A percentile compares a stretch with the other conserved stretches of the same genome.
phyloP scores from a whole-genome alignment of 352 stramenopile genomes.

The Hyaloperonospora brassicae region DNA sequence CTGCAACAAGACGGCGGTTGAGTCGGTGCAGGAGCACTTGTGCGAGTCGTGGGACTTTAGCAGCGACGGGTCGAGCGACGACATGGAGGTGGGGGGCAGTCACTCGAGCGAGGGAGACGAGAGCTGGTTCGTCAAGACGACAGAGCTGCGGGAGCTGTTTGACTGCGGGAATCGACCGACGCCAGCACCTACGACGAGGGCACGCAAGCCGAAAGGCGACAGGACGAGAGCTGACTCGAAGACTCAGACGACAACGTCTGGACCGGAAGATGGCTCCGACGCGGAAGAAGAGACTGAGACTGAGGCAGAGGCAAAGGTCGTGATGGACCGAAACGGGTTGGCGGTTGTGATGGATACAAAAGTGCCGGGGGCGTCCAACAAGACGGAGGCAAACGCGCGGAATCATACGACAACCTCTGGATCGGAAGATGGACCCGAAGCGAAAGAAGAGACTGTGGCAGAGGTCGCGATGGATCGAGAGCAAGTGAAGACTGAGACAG shows the following conservation, averaged over 20 bases:
- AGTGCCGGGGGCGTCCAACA: neutral
- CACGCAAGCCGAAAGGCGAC: conserved; percentile 11
- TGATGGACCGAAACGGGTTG: neutral
- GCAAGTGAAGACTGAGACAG: too few species aligned
- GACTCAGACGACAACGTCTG: conserved; percentile 4
- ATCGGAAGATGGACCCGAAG: too few species aligned
- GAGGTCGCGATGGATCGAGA: too few species aligned
- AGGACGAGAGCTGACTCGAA: conserved; percentile 4
- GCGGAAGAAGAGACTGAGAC: conserved; percentile 4
- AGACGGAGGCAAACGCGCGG: neutral
- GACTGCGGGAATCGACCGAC: conserved; percentile 22
- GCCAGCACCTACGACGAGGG: conserved; percentile 18
- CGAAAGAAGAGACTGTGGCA: too few species aligned
- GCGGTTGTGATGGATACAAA: conserved; percentile 1
- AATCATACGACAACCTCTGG: too few species aligned
- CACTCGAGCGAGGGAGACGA: conserved; percentile 24
- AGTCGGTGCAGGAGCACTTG: conserved; percentile 4
- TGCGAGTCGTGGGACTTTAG: conserved; percentile 32
- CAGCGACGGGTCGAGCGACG: conserved; percentile 17
- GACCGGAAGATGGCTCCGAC: neutral
- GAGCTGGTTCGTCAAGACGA: conserved; percentile 30
- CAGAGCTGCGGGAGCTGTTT: conserved; percentile 20
- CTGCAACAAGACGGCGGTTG: conserved; percentile 17
- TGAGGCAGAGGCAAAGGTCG: conserved; percentile 2
- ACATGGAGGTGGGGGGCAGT: conserved; percentile 14